Conservation (phyloP, 495 filamentous ascomycete species). For the Tuber microsphaerosporum region DNA sequence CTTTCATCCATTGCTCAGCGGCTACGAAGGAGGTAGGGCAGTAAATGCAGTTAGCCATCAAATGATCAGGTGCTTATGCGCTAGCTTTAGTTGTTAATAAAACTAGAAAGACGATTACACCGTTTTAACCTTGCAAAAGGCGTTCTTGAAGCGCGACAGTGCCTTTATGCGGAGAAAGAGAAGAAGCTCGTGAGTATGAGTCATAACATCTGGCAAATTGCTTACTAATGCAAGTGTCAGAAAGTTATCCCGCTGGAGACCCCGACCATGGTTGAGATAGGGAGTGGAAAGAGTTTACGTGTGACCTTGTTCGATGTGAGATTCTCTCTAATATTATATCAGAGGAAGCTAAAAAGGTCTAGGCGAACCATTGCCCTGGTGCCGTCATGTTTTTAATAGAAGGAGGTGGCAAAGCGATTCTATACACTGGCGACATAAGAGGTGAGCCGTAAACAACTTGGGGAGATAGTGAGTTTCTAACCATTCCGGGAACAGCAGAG, state of each 20-base stretch:
- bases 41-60: slow-evolving; percentile 65
- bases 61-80: slow-evolving; percentile 61
- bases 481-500: slow-evolving; percentile 48
- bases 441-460: slow-evolving; percentile 47
- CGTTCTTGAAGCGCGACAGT: slow-evolving; percentile 13
- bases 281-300: slow-evolving; percentile 57
- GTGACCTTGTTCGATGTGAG: slow-evolving; percentile 74
- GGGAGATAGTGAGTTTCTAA: slow-evolving; percentile 1
- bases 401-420: slow-evolving; percentile 61
- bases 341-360: slow-evolving; percentile 4
- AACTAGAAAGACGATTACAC: slow-evolving; percentile 45
- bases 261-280: slow-evolving; percentile 68
- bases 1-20: slow-evolving; percentile 69
- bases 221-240: slow-evolving; percentile 38
- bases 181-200: slow-evolving; percentile 21
- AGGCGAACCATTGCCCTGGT: slow-evolving; percentile 80
- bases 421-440: slow-evolving; percentile 92
- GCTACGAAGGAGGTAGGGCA: slow-evolving; percentile 73
- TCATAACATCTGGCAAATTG: background rate
- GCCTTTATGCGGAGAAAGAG: slow-evolving; percentile 37
- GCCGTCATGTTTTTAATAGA: slow-evolving; percentile 94
- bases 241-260: slow-evolving; percentile 81
- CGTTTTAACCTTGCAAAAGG: slow-evolving; percentile 47
- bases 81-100: slow-evolving; percentile 67
- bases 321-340: background rate